Evolutionary conservation across 192 early-diverging fungal species (phyloP).

Genomic region (Spizellomyces sp.): DNA sequence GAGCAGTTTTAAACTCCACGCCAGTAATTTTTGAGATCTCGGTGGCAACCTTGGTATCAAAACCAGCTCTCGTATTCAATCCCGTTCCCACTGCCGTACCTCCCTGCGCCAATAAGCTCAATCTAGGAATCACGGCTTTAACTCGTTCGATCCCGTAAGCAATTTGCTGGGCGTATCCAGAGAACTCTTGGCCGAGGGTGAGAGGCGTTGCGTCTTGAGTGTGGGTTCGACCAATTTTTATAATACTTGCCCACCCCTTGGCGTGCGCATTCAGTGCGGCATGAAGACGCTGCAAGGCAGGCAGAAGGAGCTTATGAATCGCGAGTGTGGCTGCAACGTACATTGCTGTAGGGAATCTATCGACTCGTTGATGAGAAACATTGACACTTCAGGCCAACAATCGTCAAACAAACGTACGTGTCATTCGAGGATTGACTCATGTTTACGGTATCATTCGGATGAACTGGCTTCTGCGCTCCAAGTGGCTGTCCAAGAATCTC

Average conservation of each 20-base stretch:
- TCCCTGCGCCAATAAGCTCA: slow-evolving; percentile 93
- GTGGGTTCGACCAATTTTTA: slow-evolving; percentile 99
- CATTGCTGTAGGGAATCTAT: slow-evolving; percentile 94
- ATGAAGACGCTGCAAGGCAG: slow-evolving; percentile 77
- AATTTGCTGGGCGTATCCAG: slow-evolving; percentile 68
- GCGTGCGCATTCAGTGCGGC: slow-evolving; percentile 77
- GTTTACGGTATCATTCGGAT: slow-evolving; percentile 99
- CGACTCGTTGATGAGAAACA: background rate
- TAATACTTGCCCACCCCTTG: slow-evolving; percentile 84
- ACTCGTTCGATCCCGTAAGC: slow-evolving; percentile 87
- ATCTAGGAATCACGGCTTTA: slow-evolving; percentile 73
- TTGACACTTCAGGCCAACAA: background rate
- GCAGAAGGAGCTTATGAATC: slow-evolving; percentile 78
- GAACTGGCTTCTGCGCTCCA: slow-evolving; percentile 89
- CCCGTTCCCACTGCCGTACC: slow-evolving; percentile 97
- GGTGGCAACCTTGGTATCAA: slow-evolving; percentile 86
- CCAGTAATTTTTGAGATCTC: slow-evolving; percentile 88
- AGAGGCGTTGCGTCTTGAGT: slow-evolving; percentile 96
- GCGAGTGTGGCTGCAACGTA: slow-evolving; percentile 84
- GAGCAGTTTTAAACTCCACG: slow-evolving; percentile 88
- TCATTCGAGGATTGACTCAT: slow-evolving; percentile 98
- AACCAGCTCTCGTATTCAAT: slow-evolving; percentile 90
- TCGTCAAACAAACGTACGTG: slow-evolving; percentile 58
- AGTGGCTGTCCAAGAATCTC: slow-evolving; percentile 84
- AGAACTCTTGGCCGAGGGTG: slow-evolving; percentile 97